A percentile compares a stretch with the other conserved stretches of the same genome.
These are phyloP conservation scores for Didymella segeticola DNA, from an alignment of 2,329 filamentous ascomycete genomes.

Conservation along the genomic window DNA sequence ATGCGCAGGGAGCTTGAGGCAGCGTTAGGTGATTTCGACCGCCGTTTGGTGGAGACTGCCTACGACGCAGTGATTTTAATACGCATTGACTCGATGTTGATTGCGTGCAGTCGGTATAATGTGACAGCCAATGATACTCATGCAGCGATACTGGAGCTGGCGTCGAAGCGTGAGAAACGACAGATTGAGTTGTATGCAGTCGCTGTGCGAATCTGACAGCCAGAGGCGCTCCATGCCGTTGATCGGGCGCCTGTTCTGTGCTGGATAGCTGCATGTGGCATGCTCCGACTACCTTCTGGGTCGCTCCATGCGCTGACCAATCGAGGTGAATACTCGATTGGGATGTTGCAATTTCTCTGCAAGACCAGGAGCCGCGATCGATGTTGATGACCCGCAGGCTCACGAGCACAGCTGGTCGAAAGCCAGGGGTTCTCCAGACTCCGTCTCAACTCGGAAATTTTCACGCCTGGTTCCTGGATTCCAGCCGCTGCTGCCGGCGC, in stretches of 20 bases:
- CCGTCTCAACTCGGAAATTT: conserved; percentile 10
- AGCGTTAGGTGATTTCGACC: conserved; percentile 8
- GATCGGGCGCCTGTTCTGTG: conserved; percentile 11
- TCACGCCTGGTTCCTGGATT: conserved; percentile 15
- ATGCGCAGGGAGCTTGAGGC: conserved; percentile 12
- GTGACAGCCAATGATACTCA: conserved; percentile 1
- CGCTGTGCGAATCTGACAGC: not conserved
- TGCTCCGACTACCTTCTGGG: conserved; percentile 33
- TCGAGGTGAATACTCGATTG: conserved; percentile 14
- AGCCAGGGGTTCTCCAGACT: conserved; percentile 5
- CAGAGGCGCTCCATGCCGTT: conserved; percentile 3
- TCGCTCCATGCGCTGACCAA: conserved; percentile 22
- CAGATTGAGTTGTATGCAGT: not conserved
- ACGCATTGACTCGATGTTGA: not conserved
- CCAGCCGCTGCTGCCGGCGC: conserved; percentile 4
- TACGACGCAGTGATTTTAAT: not conserved
- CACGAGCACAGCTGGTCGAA: not conserved
- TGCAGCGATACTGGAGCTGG: too few relatives aligned
- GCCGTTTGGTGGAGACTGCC: not conserved
- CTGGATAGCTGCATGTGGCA: conserved; percentile 26
- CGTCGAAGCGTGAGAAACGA: too few relatives aligned
- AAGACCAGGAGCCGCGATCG: conserved; percentile 1
- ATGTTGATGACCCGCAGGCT: conserved; percentile 3
- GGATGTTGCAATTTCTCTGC: conserved; percentile 19
- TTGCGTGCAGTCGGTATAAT: not conserved